Evolutionary conservation across 2,329 filamentous ascomycete genomes (phyloP).

Genomic region (Fusarium staphyleae): DNA sequence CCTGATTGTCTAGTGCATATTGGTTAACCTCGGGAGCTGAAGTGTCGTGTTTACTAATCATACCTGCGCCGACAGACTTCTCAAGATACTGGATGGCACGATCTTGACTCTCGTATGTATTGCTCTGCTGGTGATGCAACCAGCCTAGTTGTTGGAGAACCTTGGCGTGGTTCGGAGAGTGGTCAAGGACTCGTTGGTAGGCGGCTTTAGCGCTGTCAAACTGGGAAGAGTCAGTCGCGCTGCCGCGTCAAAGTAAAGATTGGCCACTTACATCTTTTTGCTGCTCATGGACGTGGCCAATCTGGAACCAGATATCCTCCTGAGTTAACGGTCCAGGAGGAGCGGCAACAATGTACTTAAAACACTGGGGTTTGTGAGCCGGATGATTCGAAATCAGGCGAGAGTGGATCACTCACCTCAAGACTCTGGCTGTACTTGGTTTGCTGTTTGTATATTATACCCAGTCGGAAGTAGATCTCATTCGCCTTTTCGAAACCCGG

Average conservation of each 20-base stretch:
- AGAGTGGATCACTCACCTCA: conserved; percentile 68
- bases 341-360: conserved; percentile 95
- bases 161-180: conserved; percentile 96
- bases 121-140: conserved; percentile 96
- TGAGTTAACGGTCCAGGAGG: conserved; percentile 92
- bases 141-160: conserved; percentile 97
- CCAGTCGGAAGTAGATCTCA: conserved; percentile 97
- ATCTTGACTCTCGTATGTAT: conserved; percentile 89
- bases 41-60: conserved; percentile 49
- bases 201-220: conserved; percentile 93
- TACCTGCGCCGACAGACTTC: conserved; percentile 93
- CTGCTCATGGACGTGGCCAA: conserved; percentile 97
- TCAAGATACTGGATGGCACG: conserved; percentile 96
- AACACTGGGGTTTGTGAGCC: conserved; percentile 69
- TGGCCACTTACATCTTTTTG: conserved; percentile 88
- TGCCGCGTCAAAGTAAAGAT: not conserved
- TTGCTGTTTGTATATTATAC: conserved; percentile 99
- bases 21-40: not conserved
- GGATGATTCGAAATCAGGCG: not conserved
- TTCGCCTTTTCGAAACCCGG: conserved; percentile 98
- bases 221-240: conserved; percentile 59
- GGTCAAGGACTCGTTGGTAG: conserved; percentile 90
- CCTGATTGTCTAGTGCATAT: conserved; percentile 75
- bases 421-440: conserved; percentile 91
- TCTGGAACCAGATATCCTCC: conserved; percentile 99